Percentiles rank a stretch among this genome's conserved stretches.
Evolutionary conservation across 208 protist species (phyloP).

Genomic region (Trypanosoma grayi): DNA sequence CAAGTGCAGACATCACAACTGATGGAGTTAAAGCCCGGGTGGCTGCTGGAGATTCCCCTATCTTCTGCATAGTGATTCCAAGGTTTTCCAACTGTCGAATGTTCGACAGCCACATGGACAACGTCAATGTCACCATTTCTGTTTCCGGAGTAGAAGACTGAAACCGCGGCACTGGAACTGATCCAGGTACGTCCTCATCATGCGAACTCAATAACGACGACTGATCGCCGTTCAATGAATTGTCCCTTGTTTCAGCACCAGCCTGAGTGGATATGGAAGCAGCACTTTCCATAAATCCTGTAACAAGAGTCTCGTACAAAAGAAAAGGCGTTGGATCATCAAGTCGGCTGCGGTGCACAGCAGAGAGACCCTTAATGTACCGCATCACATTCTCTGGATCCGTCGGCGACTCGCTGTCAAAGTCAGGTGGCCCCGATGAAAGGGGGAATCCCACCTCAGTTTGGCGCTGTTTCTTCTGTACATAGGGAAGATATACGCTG

Average conservation of each 20-base stretch:
- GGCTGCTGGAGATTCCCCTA: constrained; percentile 24
- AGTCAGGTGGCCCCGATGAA: constrained; percentile 65
- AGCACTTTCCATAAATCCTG: constrained; percentile 22
- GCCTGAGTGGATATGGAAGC: neutral
- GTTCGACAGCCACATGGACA: constrained; percentile 29
- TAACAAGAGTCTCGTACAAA: constrained; percentile 63
- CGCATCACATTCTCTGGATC: constrained; percentile 55
- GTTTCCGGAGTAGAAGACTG: constrained; percentile 18
- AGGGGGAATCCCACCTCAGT: constrained; percentile 23
- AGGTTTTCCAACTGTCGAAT: constrained; percentile 23
- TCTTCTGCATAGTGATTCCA: constrained; percentile 7
- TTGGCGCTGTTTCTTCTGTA: constrained; percentile 33
- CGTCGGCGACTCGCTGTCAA: constrained; percentile 65
- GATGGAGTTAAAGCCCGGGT: constrained; percentile 19
- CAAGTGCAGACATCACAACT: constrained; percentile 31
- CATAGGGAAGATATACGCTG: constrained; percentile 52
- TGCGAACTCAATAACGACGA: neutral
- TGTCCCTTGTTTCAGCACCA: constrained; percentile 10
- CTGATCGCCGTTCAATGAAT: neutral
- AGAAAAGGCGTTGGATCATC: constrained; percentile 60
- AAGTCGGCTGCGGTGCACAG: constrained; percentile 3
- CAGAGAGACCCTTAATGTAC: constrained; percentile 68
- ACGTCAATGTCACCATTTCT: constrained; percentile 17
- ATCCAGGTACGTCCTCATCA: neutral
- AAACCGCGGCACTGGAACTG: neutral